These are phyloP conservation scores for Barnettozyma populi DNA, from an alignment of 805 yeast species.

Conservation along the genomic window DNA sequence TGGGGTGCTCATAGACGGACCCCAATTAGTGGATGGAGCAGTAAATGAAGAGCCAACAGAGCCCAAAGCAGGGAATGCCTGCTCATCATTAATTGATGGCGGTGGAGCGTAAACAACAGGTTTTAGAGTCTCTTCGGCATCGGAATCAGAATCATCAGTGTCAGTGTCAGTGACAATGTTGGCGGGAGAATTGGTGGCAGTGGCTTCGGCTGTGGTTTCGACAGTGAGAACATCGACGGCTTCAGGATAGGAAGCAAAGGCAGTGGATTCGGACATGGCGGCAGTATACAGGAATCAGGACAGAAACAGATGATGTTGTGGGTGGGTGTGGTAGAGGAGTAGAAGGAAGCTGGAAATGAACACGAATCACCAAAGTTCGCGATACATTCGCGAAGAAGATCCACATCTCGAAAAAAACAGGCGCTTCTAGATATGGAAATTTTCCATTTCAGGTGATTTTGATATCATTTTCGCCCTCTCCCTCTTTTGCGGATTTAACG, in stretches of 20 bases:
- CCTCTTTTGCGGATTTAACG: slow-evolving; percentile 4
- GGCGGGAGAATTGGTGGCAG: background rate
- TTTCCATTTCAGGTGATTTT: background rate
- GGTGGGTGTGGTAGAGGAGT: background rate
- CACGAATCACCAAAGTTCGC: background rate
- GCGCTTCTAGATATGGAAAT: background rate
- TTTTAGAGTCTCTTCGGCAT: slow-evolving; percentile 10
- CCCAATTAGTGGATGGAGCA: slow-evolving; percentile 31
- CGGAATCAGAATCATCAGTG: slow-evolving; percentile 3
- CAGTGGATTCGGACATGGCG: slow-evolving; percentile 9
- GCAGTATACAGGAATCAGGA: slow-evolving; percentile 5
- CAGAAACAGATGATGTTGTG: background rate
- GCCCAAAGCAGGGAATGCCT: slow-evolving; percentile 65
- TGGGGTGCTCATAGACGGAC: slow-evolving; percentile 33
- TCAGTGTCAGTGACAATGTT: slow-evolving; percentile 1
- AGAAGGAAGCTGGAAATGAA: background rate
- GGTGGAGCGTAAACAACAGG: slow-evolving; percentile 18
- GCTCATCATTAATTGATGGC: slow-evolving; percentile 44
- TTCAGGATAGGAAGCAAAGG: background rate
- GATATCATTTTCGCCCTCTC: background rate
- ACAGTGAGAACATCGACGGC: slow-evolving; percentile 1
- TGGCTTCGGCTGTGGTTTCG: slow-evolving; percentile 1
- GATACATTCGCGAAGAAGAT: background rate
- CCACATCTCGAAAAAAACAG: no score
- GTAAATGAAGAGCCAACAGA: slow-evolving; percentile 32